Conservation (phyloP, 257 asterid species). For the Lavandula angustifolia region DNA sequence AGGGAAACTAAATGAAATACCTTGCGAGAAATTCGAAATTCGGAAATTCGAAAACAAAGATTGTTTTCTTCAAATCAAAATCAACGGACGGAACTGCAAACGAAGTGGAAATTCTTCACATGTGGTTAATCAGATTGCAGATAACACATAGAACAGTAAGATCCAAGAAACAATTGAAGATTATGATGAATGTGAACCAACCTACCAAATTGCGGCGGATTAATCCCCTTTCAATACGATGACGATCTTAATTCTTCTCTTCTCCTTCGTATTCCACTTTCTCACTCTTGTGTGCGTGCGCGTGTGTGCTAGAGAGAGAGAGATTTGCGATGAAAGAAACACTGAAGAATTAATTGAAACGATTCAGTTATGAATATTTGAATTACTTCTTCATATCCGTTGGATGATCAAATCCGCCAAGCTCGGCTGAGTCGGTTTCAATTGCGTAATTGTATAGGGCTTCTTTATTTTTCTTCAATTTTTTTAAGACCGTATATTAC, state of each 20-base stretch:
- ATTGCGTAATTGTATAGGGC: not conserved
- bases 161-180: conserved; percentile 3
- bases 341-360: conserved; percentile 22
- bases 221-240: conserved; percentile 12
- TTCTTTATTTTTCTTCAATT: not conserved
- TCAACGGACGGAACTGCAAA: not conserved
- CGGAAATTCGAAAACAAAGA: conserved; percentile 18
- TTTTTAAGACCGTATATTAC: no score
- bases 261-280: not conserved
- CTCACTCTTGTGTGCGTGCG: conserved; percentile 2
- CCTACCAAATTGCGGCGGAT: conserved; percentile 14
- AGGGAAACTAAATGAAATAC: not conserved
- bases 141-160: not conserved
- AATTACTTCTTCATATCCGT: conserved; percentile 49
- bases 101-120: not conserved
- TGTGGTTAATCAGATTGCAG: not conserved
- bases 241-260: not conserved
- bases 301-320: not conserved
- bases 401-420: conserved; percentile 40
- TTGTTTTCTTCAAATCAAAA: conserved; percentile 24
- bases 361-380: conserved; percentile 43
- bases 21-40: not conserved
- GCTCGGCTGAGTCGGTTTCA: conserved; percentile 34
- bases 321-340: not conserved
- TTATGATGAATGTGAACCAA: conserved; percentile 18